phyloP scores from a whole-genome alignment of 2,329 filamentous ascomycete species.

The Aspergillus calidoustus region DNA sequence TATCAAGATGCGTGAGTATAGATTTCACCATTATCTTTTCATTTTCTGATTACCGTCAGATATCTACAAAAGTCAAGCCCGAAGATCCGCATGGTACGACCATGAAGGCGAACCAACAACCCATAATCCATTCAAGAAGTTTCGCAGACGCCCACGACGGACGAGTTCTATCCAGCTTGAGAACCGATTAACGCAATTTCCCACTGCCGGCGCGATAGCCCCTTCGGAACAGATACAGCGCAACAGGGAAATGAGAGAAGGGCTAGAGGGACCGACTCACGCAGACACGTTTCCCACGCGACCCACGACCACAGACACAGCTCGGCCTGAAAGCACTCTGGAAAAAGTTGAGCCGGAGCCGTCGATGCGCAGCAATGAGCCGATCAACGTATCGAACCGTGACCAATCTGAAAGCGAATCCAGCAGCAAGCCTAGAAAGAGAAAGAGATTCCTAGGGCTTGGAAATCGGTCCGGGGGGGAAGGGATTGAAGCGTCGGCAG shows the following conservation, averaged over 20 bases:
- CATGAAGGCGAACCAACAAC: constrained; percentile 41
- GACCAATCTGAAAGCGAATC: constrained; percentile 22
- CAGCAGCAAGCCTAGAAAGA: constrained; percentile 30
- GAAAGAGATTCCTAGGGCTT: constrained; percentile 30
- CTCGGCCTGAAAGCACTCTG: constrained; percentile 16
- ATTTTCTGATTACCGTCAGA: constrained; percentile 31
- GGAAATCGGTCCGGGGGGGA: constrained; percentile 15
- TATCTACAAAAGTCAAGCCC: constrained; percentile 45
- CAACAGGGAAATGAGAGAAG: constrained; percentile 30
- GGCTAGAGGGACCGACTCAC: constrained; percentile 30
- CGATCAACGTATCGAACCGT: constrained; percentile 35
- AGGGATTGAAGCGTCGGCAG: constrained; percentile 13
- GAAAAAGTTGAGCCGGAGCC: constrained; percentile 24
- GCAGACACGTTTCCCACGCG: constrained; percentile 32
- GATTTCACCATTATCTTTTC: neutral
- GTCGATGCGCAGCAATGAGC: constrained; percentile 36
- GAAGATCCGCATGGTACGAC: constrained; percentile 48
- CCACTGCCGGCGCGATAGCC: constrained; percentile 31
- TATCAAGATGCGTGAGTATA: constrained; percentile 7
- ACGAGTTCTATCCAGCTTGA: constrained; percentile 39
- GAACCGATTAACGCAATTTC: constrained; percentile 26
- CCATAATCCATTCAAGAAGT: constrained; percentile 49
- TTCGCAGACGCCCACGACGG: constrained; percentile 34
- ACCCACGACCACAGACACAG: constrained; percentile 30
- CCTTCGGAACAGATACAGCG: constrained; percentile 30